Conservation (phyloP, 192 early-diverging fungal genomes). For the Linnemannia exigua region DNA sequence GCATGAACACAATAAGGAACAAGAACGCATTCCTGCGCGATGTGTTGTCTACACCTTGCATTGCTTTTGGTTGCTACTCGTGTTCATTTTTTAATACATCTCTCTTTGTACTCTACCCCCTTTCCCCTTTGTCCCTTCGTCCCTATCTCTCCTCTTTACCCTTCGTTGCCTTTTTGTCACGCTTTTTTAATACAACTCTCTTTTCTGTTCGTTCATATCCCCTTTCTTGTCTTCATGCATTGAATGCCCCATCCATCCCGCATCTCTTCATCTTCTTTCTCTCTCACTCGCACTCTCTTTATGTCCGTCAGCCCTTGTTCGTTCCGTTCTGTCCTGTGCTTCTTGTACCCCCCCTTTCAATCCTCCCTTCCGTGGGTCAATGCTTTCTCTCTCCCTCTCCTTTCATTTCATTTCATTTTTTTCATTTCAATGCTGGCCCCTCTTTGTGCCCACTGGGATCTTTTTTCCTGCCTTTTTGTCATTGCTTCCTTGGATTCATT, state of each 20-base stretch:
- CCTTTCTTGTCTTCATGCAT: background rate
- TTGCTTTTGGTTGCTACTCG: background rate
- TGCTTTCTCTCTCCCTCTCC: slow-evolving; percentile 3
- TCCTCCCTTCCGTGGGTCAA: background rate
- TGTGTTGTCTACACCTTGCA: background rate
- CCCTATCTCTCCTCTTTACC: background rate
- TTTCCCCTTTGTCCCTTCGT: background rate
- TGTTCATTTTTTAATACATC: slow-evolving; percentile 1
- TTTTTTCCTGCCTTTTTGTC: background rate
- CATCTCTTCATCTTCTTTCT: background rate
- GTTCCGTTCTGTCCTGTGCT: background rate
- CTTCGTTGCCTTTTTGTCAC: slow-evolving; percentile 14
- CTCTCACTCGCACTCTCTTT: no score
- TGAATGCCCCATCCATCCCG: background rate
- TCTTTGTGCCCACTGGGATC: background rate
- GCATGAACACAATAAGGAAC: background rate
- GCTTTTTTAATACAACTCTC: slow-evolving; percentile 39
- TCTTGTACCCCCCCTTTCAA: background rate
- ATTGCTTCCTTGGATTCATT: slow-evolving; percentile 13
- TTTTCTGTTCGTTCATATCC: background rate
- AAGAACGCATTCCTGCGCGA: background rate
- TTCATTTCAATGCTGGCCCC: background rate
- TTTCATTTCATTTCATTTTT: slow-evolving; percentile 7
- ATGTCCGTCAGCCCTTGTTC: no score
- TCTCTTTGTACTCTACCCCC: background rate